phyloP scores from a whole-genome alignment of 2,329 filamentous ascomycete genomes.

The Fusarium domesticum region DNA sequence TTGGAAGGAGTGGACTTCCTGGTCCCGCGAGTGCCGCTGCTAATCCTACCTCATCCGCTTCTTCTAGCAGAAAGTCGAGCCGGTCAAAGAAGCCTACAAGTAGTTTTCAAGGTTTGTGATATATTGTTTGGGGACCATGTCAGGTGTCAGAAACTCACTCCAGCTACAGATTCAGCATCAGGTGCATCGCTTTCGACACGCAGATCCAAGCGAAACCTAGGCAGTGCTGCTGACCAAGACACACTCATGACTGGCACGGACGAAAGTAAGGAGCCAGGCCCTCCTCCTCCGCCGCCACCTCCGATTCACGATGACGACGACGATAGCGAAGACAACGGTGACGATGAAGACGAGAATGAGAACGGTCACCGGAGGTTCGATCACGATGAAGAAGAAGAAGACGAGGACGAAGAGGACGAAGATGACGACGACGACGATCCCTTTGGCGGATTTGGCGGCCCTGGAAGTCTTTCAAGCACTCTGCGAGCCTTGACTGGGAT shows the following conservation, averaged over 20 bases:
- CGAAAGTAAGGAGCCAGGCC: constrained; percentile 45
- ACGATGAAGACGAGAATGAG: constrained; percentile 44
- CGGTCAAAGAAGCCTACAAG: constrained; percentile 64
- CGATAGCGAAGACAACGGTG: constrained; percentile 37
- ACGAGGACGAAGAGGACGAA: constrained; percentile 44
- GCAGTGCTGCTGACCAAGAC: constrained; percentile 57
- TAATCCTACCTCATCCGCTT: constrained; percentile 54
- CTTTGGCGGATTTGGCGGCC: constrained; percentile 66
- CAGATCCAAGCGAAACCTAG: constrained; percentile 53
- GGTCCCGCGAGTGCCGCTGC: constrained; percentile 63
- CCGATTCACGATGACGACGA: constrained; percentile 37
- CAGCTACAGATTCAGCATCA: constrained; percentile 32
- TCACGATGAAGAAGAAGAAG: constrained; percentile 33
- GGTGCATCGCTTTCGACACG: constrained; percentile 40
- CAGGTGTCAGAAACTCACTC: constrained; percentile 12
- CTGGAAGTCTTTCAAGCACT: constrained; percentile 69
- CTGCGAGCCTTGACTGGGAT: constrained; percentile 86
- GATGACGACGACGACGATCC: constrained; percentile 67
- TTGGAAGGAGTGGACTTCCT: constrained; percentile 24
- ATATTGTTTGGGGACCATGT: background rate
- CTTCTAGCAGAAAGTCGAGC: constrained; percentile 69
- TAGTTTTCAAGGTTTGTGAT: constrained; percentile 39
- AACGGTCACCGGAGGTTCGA: constrained; percentile 39
- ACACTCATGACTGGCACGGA: constrained; percentile 69
- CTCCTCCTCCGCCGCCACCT: constrained; percentile 43